Base-by-base conservation (phyloP, 768 basidiomycete species). In the Porphyrellus cyaneotinctus region DNA sequence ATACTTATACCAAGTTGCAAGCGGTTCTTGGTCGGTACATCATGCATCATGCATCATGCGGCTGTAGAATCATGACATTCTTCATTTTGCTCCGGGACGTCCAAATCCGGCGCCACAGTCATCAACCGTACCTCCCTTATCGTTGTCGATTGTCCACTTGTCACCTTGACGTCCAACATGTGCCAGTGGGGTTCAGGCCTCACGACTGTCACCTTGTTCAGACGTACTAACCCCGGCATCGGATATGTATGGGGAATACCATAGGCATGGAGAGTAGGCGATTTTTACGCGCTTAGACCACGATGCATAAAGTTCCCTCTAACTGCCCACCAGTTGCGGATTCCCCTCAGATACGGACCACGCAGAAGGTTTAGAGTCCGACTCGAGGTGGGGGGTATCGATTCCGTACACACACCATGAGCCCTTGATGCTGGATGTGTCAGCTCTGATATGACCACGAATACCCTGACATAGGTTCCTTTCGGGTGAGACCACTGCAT, bases 371-470 rank as follows among this genome's bases (percentile, higher is more conserved):
- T 44, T 33, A 31, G 36, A 8, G 30, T 36, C 26, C 26, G 26
- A 28, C 26, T 28, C 46, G n/a, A 36, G 15, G 33, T 14, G 31
- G 37, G 26, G 49, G 59, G 47, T n/a, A 28, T 39, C n/a, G 42
- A 47, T 62, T 53, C 26, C 53, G 62, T 61, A 64, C 55, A 26
- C 36, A n/a, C 14, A 39, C 35, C 15, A 22, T 43, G 50, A 14
- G 18, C 52, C 31, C 43, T 51, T 51, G 51, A 57, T 60, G 45
- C 43, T 51, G 48, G 53, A 57, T 60, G 42, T 60, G 58, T 56
- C 52, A 62, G 37, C n/a, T 18, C 24, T 44, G 49, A 57, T 63
- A 51, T 50, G 41, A 18, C 46, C 52, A 54, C 22, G 49, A 58
- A 49, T 43, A 39, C 35, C 44, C 18, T 51, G 50, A 53, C 58